Evolutionary conservation across 257 asterid species (phyloP).

Genomic region (Solanum sitiens): DNA sequence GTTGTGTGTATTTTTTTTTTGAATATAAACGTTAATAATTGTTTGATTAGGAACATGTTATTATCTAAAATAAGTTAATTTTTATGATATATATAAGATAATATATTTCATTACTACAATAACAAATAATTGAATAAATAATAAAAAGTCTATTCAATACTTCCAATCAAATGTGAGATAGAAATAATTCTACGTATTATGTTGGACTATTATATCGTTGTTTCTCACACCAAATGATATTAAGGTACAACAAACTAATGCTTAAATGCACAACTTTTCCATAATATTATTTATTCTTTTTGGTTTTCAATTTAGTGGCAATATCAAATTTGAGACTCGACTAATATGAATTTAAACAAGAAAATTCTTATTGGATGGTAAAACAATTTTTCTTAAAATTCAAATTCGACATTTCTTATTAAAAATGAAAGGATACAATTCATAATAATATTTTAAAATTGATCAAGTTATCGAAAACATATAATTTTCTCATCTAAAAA

Average conservation of each 20-base stretch:
- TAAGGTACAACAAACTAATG: neutral
- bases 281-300: neutral
- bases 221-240: too few species aligned
- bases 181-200: too few species aligned
- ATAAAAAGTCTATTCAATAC: accelerated
- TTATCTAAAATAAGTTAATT: too few species aligned
- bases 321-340: neutral
- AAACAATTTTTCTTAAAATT: neutral
- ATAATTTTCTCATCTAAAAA: neutral
- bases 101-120: too few species aligned
- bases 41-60: neutral
- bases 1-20: neutral
- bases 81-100: too few species aligned
- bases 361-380: neutral
- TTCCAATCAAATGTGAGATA: neutral
- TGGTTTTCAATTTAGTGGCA: neutral
- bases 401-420: accelerated
- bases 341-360: accelerated
- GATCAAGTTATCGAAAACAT: neutral
- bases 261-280: neutral
- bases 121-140: neutral
- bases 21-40: too few species aligned
- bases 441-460: neutral
- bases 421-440: accelerated
- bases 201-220: too few species aligned